Base-by-base conservation (phyloP, 495 filamentous ascomycete species). In the Schizothecium vesticola region DNA sequence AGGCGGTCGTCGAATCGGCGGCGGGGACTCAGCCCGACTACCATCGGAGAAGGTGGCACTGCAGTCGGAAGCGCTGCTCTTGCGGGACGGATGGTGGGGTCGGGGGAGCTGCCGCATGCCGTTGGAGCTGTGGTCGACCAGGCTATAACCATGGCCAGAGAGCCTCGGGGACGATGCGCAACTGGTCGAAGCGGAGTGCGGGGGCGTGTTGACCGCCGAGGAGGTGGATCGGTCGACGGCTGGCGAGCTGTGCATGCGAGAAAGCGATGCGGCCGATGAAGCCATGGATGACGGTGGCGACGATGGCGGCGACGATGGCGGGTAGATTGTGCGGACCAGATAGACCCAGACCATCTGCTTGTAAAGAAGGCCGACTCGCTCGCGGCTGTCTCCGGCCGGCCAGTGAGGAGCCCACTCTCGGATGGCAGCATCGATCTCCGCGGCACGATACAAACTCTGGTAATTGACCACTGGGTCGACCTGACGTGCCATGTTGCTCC, bases 291-390 rank as follows among this genome's bases (percentile, higher is more conserved):
- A 67, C 4, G 76, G 67, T n/a, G 81, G 66, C 7, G 69, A 68
- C 6, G 76, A 65, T n/a, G 81, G 66, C 11, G 69, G 66, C 0
- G 78, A 66, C 12, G 78, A 78, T 1, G 84, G 84, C n/a, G 91
- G 90, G 67, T 90, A 88, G 70, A 95, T 91, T 1, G 93, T 96
- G 29, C 93, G 88, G 75, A 90, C 91, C 0, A 97, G 84, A 73
- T 97, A 97, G 6, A 96, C 87, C 92, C 92, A 96, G 67, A 93
- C 91, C 72, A 91, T 92, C 75, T 96, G 93, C 58, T 92, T 88
- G 77, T 97, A 97, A 6, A 97, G 85, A 67, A 93, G 86, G 0
- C 89, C 90, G 29, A 92, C 87, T n/a, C 84, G 85, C 74, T 88
- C 91, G 56, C 93, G 91, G 23, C 87, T 85, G 24, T 92, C 89